Percentiles rank a stretch among this genome's conserved stretches.
phyloP scores from a whole-genome alignment of 148 eudicot genomes.

The Oxyria digyna region DNA sequence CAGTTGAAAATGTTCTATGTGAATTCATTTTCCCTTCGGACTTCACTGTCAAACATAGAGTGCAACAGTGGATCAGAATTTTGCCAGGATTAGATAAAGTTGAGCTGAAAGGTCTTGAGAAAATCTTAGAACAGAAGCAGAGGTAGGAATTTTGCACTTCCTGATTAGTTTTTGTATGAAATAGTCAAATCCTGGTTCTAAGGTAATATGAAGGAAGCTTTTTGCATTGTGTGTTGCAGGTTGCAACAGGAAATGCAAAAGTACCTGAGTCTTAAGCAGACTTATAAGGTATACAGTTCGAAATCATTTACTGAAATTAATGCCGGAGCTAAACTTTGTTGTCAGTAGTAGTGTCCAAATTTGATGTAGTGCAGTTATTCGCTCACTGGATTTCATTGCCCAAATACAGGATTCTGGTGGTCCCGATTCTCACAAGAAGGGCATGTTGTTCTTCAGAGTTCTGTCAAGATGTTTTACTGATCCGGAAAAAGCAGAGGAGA shows the following conservation, averaged over 20 bases:
- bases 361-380: neutral
- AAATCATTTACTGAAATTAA: neutral
- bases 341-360: neutral
- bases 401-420: conserved; percentile 54
- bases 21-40: conserved; percentile 59
- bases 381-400: conserved; percentile 9
- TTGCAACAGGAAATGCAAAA: conserved; percentile 89
- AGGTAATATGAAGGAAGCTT: neutral
- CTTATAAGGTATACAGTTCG: conserved; percentile 42
- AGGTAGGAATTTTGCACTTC: conserved; percentile 31
- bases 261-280: conserved; percentile 80
- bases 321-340: neutral
- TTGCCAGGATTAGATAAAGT: conserved; percentile 74
- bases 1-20: conserved; percentile 56
- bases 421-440: conserved; percentile 61
- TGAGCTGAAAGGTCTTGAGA: conserved; percentile 86
- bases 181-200: neutral
- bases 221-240: conserved; percentile 30
- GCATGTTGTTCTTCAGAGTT: conserved; percentile 44
- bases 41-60: conserved; percentile 57
- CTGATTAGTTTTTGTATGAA: neutral
- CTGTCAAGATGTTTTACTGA: conserved; percentile 81
- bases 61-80: conserved; percentile 52
- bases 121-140: conserved; percentile 91
- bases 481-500: conserved; percentile 70